Evolutionary conservation across 1,284 basidiomycete genomes (phyloP), one percentile per base, ranked within the genome.

Genomic region (Porogramme epimiltina): DNA sequence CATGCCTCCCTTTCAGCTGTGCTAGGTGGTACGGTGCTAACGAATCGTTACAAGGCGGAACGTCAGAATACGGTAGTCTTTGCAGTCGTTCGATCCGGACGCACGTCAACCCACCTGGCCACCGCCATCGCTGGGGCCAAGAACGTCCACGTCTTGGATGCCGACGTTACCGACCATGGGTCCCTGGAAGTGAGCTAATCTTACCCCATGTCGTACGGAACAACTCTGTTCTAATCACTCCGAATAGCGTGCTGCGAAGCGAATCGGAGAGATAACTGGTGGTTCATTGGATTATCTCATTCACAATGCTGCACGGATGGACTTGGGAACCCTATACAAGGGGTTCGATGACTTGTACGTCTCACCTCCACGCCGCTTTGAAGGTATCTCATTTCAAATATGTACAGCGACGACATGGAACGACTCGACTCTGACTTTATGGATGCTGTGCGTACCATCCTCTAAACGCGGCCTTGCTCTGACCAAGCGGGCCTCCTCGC

Each of bases 261-360:
- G 57, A 42, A 58, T 63, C 11, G 52, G 58, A 2, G 42, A 52
- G 25, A 23, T 63, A 16, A 62, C 60, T 3, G 62, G 61, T 5
- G 66, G 66, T 13, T 52, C 38, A 3, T 49, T 69, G 38, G 67
- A 69, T 51, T 58, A 63, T n/a, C 54, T 69, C 20, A 66, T 69
- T 36, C 65, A 66, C 42, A 66, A 66, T 47, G 66, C 60, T 2
- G 65, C 61, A 4, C 25, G 47, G 18, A 38, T 64, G 22, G 49
- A 50, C 34, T 2, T 1, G 2, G 42, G 22, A 2, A 41, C 45
- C 10, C 4, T 47, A 4, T 43, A 31, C 25, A 19, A 24, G 24
- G 46, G 28, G 2, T 47, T 52, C 5, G 28, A 31, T 11, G 36
- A 46, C 31, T 55, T 51, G 55, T 54, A 24, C 2, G 49, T 34